Base-by-base conservation (phyloP, 176 grass and related monocot species). In the Panicum miliaceum region DNA sequence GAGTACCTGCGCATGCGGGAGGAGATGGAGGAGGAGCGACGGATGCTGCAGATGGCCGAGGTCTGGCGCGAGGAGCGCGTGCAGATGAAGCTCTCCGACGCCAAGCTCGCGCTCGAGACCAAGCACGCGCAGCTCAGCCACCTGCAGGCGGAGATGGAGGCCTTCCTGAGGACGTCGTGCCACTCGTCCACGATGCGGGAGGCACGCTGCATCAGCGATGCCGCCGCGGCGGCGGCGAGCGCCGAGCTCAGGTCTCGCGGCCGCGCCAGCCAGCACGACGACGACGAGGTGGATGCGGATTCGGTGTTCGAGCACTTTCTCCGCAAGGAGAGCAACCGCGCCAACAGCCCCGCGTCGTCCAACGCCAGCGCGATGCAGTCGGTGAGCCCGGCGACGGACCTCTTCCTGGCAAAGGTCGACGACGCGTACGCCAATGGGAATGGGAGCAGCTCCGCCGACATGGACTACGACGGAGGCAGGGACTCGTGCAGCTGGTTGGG, bases 11-110 rank as follows among this genome's bases (percentile, higher is more conserved):
- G 64, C 25, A 76, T 92, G 69, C 75, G 87, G 1, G 87, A 89
- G 58, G 90, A 89, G 80, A 86, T 92, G 75, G 87, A 89, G 75
- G 90, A 92, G 32, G 90, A 92, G 80, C 72, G 84, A 0, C 66
- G 84, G 5, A 92, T 92, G 90, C 85, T 92, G 75, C 86, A 92
- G 90, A 86, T 89, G 86, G 90, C 90, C 0, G 90, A 92, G 86
- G 86, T 92, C 68, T 92, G 86, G 90, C 86, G 90, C 0, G 90
- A 92, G 26, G 90, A 92, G 53, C 37, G 86, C 1, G 86, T 92
- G 2, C 87, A 92, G 87, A 92, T 92, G 90, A 92, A 92, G 76
- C 84, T 92, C 11, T 69, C 71, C 1, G 87, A 92, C 60, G 90
- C 90, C 43, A 89, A 71, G 84, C 37, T 77, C 0, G 84, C 78